These are phyloP conservation scores for Zea luxurians DNA, from an alignment of 176 grass and related monocot genomes.

Conservation along the genomic window DNA sequence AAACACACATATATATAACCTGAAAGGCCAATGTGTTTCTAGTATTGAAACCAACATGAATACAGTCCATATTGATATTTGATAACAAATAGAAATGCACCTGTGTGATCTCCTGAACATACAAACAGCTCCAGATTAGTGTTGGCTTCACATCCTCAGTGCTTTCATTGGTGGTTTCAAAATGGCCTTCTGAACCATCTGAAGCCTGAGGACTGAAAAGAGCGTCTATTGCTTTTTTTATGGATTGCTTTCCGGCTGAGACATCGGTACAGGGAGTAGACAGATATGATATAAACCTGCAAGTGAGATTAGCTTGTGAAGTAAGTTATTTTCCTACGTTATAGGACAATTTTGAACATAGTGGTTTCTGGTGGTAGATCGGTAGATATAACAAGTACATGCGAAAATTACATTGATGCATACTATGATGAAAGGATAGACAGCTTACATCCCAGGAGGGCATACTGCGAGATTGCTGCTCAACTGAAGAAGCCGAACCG, in stretches of 20 bases:
- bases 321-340: constrained; percentile 14
- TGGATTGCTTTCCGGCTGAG: constrained; percentile 51
- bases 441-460: constrained; percentile 77
- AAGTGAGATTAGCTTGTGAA: constrained; percentile 35
- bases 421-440: constrained; percentile 25
- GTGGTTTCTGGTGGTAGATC: neutral
- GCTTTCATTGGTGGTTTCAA: constrained; percentile 35
- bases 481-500: constrained; percentile 76
- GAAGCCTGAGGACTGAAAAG: constrained; percentile 54
- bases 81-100: constrained; percentile 48
- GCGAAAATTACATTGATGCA: constrained; percentile 16
- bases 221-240: constrained; percentile 71
- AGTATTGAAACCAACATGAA: constrained; percentile 14
- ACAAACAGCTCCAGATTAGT: constrained; percentile 72
- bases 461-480: constrained; percentile 89
- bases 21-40: constrained; percentile 12
- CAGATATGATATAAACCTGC: constrained; percentile 80
- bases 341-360: constrained; percentile 30
- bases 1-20: constrained; percentile 31
- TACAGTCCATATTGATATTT: neutral
- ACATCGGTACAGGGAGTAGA: constrained; percentile 75
- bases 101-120: constrained; percentile 75
- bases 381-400: constrained; percentile 22
- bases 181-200: constrained; percentile 40
- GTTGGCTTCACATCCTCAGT: constrained; percentile 51